A percentile compares a stretch with the other conserved stretches of the same genome.
Evolutionary conservation across 2,329 filamentous ascomycete species (phyloP).

Genomic region (Pleurostoma richardsiae): DNA sequence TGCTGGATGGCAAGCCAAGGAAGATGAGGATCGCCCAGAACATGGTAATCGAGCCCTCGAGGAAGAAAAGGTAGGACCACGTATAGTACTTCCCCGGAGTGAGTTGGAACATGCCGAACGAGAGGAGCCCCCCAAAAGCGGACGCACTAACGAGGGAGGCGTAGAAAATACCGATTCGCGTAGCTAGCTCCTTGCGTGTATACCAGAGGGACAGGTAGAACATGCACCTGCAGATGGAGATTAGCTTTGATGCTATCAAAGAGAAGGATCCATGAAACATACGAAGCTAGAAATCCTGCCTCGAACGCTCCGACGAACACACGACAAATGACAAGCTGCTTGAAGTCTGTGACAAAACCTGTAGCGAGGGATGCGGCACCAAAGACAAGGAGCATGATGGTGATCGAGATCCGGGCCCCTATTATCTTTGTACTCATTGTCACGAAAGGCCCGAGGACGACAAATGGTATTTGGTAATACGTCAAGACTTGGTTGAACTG

Average conservation of each 20-base stretch:
- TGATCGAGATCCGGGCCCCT: neutral
- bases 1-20: neutral
- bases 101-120: neutral
- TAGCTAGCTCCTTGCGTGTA: slow-evolving; percentile 4
- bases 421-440: slow-evolving; percentile 4
- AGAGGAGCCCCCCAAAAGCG: neutral
- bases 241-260: neutral
- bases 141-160: slow-evolving; percentile 5
- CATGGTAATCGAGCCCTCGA: slow-evolving; percentile 4
- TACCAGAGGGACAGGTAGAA: slow-evolving; percentile 7
- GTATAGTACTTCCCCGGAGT: neutral
- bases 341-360: slow-evolving; percentile 2
- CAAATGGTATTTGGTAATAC: slow-evolving; percentile 6
- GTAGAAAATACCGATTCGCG: slow-evolving; percentile 6
- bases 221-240: slow-evolving; percentile 1
- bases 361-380: neutral
- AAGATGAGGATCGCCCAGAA: neutral
- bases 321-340: slow-evolving; percentile 1
- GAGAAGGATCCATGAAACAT: neutral
- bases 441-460: slow-evolving; percentile 2
- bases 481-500: slow-evolving; percentile 7
- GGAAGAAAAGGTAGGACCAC: slow-evolving; percentile 5
- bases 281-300: slow-evolving; percentile 6
- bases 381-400: neutral
- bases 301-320: slow-evolving; percentile 4